A percentile compares a stretch with the other conserved stretches of the same genome.
Conservation (phyloP, 441 rosid genomes). For the Gossypium davidsonii region DNA sequence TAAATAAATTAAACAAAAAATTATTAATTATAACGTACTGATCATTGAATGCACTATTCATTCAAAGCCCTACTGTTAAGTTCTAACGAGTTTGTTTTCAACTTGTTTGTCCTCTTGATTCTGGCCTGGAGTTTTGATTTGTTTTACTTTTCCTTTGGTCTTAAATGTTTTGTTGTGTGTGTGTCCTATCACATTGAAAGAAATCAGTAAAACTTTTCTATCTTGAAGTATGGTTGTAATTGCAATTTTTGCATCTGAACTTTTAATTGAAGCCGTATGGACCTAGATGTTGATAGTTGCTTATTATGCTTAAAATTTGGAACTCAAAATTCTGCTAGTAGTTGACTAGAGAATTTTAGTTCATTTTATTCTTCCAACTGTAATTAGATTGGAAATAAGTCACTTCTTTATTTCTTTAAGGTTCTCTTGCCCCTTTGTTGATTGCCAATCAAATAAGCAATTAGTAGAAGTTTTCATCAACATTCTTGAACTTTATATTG, state of each 20-base stretch:
- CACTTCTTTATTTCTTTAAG: neutral
- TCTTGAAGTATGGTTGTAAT: neutral
- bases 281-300: neutral
- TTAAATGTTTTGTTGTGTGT: neutral
- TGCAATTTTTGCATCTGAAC: neutral
- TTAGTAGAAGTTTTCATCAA: neutral
- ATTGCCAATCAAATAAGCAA: neutral
- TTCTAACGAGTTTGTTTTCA: neutral
- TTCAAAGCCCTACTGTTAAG: neutral
- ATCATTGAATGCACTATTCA: neutral
- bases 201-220: neutral
- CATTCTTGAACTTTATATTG: neutral
- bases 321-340: neutral
- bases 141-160: neutral
- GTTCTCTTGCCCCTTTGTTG: neutral
- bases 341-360: neutral
- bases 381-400: neutral
- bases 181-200: neutral
- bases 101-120: neutral
- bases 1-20: too few relatives aligned
- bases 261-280: neutral
- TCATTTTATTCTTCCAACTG: neutral
- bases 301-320: neutral
- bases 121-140: neutral
- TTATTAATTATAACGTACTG: neutral